Conservation (phyloP, 2,329 filamentous ascomycete species). For the Ceratocystis papillata region DNA sequence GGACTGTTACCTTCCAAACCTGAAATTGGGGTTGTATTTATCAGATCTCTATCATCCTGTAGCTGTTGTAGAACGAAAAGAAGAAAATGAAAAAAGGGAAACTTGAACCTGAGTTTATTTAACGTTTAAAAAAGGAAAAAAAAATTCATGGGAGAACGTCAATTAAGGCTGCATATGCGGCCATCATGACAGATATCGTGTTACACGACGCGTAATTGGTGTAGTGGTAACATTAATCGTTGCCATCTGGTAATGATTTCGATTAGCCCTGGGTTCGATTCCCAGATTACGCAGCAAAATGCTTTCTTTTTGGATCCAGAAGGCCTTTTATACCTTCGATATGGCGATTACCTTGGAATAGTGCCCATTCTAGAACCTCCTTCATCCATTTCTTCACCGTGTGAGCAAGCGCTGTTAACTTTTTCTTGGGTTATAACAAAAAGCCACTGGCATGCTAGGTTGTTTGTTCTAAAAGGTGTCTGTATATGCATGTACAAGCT, state of each 20-base stretch:
- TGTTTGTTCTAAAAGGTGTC: too few relatives aligned
- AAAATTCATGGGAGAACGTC: not conserved
- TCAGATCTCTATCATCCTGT: too few relatives aligned
- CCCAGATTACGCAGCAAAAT: conserved; percentile 8
- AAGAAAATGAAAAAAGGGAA: too few relatives aligned
- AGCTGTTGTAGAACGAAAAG: too few relatives aligned
- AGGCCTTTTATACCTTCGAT: not conserved
- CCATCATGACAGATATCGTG: not conserved
- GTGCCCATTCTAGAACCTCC: not conserved
- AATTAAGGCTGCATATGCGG: not conserved
- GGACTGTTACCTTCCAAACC: too few relatives aligned
- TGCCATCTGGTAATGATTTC: conserved; percentile 20
- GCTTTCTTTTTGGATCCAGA: not conserved
- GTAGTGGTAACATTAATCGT: conserved; percentile 22
- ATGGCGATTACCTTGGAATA: not conserved
- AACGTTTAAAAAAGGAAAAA: not conserved
- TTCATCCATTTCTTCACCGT: not conserved
- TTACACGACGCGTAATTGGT: conserved; percentile 16
- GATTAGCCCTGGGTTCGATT: conserved; percentile 21
- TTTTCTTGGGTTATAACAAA: too few relatives aligned
- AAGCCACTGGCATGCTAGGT: too few relatives aligned
- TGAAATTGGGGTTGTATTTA: too few relatives aligned
- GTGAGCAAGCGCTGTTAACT: not conserved
- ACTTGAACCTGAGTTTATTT: too few relatives aligned
- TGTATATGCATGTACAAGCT: too few relatives aligned